Conservation (phyloP, 768 basidiomycete genomes). For the Rhodotorula kratochvilovae region DNA sequence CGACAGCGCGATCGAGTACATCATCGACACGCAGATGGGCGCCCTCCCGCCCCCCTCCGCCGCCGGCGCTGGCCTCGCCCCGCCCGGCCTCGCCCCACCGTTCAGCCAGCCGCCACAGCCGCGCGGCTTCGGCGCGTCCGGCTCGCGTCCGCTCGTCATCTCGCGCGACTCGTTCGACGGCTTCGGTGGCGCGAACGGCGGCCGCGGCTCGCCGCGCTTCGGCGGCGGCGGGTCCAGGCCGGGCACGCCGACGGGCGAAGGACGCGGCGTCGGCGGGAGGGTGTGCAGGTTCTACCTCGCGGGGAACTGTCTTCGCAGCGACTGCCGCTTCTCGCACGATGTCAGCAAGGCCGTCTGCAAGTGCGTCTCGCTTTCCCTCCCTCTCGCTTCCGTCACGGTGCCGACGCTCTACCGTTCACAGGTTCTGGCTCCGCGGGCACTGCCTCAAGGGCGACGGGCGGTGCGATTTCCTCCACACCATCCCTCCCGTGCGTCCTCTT, state of each 20-base stretch:
- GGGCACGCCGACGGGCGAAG: constrained; percentile 38
- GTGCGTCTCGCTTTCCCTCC: constrained; percentile 52
- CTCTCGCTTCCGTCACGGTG: not conserved
- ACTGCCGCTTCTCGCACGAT: constrained; percentile 72
- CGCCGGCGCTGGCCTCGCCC: constrained; percentile 32
- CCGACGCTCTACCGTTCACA: constrained; percentile 52
- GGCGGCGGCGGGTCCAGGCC: constrained; percentile 40
- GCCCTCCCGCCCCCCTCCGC: constrained; percentile 52
- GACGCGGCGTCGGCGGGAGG: constrained; percentile 48
- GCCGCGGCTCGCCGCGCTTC: constrained; percentile 25
- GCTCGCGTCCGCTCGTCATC: constrained; percentile 40
- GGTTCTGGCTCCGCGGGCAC: constrained; percentile 96
- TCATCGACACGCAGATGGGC: constrained; percentile 59
- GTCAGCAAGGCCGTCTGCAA: constrained; percentile 52
- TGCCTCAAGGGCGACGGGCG: constrained; percentile 74
- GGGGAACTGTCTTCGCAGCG: constrained; percentile 89
- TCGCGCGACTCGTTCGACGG: constrained; percentile 44
- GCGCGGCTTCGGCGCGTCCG: constrained; percentile 25
- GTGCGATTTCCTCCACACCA: constrained; percentile 90
- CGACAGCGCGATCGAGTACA: constrained; percentile 89
- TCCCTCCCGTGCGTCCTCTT: constrained; percentile 56
- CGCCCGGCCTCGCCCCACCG: constrained; percentile 47
- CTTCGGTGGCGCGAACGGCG: constrained; percentile 37
- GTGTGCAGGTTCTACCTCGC: constrained; percentile 96
- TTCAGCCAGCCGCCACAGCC: not conserved